Evolutionary conservation across 2,329 filamentous ascomycete species (phyloP), one percentile per base, ranked within the genome.

Genomic region (Penicillium decumbens): DNA sequence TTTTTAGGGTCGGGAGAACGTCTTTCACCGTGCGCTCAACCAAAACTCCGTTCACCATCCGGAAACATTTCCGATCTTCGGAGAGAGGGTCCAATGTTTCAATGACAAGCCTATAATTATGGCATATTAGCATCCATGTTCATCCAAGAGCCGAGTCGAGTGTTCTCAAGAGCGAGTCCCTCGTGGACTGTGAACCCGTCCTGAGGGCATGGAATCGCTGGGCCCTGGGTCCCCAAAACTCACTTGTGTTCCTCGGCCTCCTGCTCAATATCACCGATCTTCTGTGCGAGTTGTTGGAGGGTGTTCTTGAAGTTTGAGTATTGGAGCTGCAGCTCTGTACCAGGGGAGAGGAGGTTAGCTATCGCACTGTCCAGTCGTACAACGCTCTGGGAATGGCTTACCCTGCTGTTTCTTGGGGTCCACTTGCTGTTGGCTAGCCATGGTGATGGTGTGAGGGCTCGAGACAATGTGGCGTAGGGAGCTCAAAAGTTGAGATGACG

Each of bases 241-340:
- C 75, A 97, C 93, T 95, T 97, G 78, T 98, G 93, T 71, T 98
- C 93, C 72, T 98, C 93, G 18, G 88, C 85, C 70, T 97, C 93
- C 70, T 95, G 89, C 75, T 98, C 93, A 49, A 98, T 91, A 67
- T 97, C 91, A 35, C 93, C 93, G 61, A 98, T 96, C 72, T 95
- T 97, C 66, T 90, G 86, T 27, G 93, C 93, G 64, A 98, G 84
- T 66, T 93, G 88, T 73, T 97, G 92, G 50, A 98, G 81, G 29
- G 78, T 83, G 64, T 80, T 83, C 65, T 85, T 85, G 77, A 80
- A 78, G 57, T 72, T 77, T 35, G 72, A 69, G 61, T 77, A 78
- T 57, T 77, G 75, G 45, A 66, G 60, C 60, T 77, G 75, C 47
- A 77, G 68, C 66, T 77, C 75, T 77, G 55, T 41, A 33, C 39